phyloP scores from a whole-genome alignment of 2,329 filamentous ascomycete species.

The Metarhizium guizhouense region DNA sequence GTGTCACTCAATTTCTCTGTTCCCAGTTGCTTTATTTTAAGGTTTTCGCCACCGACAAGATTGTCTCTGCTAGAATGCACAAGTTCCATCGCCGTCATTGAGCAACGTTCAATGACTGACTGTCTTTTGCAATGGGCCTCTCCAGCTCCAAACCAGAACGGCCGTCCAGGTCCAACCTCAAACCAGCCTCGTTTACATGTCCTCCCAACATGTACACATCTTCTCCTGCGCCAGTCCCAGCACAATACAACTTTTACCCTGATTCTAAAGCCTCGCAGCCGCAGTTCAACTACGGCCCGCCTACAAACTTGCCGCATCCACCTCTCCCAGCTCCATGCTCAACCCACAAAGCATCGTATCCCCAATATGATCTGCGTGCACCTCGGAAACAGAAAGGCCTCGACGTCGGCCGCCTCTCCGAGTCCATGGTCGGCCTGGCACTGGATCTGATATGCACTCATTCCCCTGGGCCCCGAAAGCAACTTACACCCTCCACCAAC shows the following conservation, averaged over 20 bases:
- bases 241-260: not conserved
- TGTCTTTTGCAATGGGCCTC: constrained; percentile 17
- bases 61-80: not conserved
- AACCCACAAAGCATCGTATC: not conserved
- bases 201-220: constrained; percentile 13
- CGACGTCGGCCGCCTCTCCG: not conserved
- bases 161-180: not conserved
- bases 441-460: constrained; percentile 27
- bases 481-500: not conserved
- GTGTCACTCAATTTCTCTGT: not conserved
- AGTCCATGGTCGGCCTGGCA: constrained; percentile 33
- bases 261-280: not conserved
- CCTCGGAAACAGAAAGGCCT: not conserved
- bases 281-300: not conserved
- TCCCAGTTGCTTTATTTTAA: not conserved
- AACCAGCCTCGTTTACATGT: constrained; percentile 7
- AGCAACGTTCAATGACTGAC: not conserved
- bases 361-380: not conserved
- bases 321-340: not conserved
- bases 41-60: not conserved
- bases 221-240: constrained; percentile 3
- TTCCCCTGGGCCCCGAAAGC: not conserved
- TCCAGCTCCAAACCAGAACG: constrained; percentile 11
- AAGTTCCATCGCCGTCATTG: not conserved
- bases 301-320: not conserved